Evolutionary conservation across 257 asterid species (phyloP), one percentile per base, ranked within the genome.

Genomic region (Solanum boliviense): DNA sequence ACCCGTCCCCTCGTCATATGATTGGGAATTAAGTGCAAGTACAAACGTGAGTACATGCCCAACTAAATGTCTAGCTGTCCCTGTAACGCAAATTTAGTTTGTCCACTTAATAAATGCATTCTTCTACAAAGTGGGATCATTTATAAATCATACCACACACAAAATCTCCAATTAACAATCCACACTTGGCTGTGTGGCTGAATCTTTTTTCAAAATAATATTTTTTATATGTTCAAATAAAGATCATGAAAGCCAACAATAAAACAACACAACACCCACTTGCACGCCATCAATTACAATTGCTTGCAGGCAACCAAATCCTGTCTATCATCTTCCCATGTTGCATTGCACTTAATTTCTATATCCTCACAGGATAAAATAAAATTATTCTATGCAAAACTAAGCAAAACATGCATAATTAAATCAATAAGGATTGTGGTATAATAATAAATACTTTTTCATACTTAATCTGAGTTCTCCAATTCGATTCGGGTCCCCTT

Each of bases 391-490:
- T 56, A 56, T 56, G 65, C 35, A 27, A 27, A 25, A 29, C 18
- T 5, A 4, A 27, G 73, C 3, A 67, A 12, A 56, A 27, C 21
- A 13, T 68, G 35, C 8, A 2, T 5, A 68, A 25, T 4, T 65
- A 2, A n/a, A 23, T 5, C 15, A 10, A 62, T 5, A 62, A 60
- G 13, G 5, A 62, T n/a, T 5, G 29, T 9, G 31, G 1, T 62
- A 9, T 2, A n/a, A 1, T 23, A 1, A 3, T 60, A 9, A 62
- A 2, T 1, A 62, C 1, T n/a, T 62, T 9, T 62, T 9, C 3
- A 62, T 62, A 0, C 1, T 23, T 10, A 62, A n/a, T 62, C 1
- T 2, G 1, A n/a, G 7, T 0, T 62, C 0, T n/a, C 13, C 15
- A 9, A 62, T 62, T 10, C 6, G 0, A 62, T 56, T 56, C 0